Percentiles rank a stretch among this genome's conserved stretches.
Conservation (phyloP, 192 early-diverging fungal genomes). For the Umbelopsis sp. region DNA sequence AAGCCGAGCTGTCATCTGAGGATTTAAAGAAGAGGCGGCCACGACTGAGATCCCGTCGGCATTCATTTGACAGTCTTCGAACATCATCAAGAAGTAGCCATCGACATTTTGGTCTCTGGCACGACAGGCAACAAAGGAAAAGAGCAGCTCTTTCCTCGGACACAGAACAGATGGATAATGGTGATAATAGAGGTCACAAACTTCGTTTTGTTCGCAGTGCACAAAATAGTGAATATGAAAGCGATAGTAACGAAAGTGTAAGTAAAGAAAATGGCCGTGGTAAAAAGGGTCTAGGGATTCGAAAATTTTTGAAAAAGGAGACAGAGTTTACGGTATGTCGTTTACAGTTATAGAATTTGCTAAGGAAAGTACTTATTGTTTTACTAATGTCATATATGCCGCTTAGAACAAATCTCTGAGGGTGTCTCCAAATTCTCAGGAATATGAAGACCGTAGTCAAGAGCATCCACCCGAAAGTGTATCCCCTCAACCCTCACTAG, state of each 20-base stretch:
- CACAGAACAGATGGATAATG: not conserved
- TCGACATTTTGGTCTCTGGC: not conserved
- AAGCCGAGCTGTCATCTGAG: not conserved
- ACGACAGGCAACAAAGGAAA: not conserved
- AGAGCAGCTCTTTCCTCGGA: not conserved
- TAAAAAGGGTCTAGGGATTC: not conserved
- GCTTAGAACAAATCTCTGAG: not conserved
- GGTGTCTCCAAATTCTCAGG: not conserved
- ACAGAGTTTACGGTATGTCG: not conserved
- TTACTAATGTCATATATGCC: not conserved
- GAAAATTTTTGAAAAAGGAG: not conserved
- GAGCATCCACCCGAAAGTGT: not conserved
- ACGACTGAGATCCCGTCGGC: not conserved
- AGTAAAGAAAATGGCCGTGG: not conserved
- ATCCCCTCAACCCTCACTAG: not conserved
- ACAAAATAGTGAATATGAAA: not conserved
- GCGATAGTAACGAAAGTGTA: slow-evolving; percentile 4
- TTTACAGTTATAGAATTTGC: not conserved
- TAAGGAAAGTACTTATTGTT: no score
- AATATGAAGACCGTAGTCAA: not conserved
- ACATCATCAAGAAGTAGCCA: not conserved
- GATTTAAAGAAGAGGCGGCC: not conserved
- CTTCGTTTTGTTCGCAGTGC: not conserved
- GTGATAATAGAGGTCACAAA: not conserved
- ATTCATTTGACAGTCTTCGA: slow-evolving; percentile 10